Evolutionary conservation across 192 early-diverging fungal species (phyloP).

Genomic region (Gaertneriomyces sp.): DNA sequence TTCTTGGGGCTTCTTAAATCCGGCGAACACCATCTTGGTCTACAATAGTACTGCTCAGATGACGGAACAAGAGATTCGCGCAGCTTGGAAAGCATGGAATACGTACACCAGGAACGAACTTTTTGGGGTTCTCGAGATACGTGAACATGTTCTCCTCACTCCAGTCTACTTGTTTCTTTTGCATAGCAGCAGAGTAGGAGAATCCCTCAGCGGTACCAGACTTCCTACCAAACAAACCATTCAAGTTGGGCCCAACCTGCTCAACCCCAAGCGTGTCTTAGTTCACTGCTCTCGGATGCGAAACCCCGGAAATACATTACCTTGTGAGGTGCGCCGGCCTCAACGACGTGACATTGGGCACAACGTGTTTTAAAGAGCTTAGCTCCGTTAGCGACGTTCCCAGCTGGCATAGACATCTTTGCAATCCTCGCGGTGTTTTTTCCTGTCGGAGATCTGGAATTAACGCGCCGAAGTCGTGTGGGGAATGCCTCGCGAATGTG

Average conservation of each 20-base stretch:
- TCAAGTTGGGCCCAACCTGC: conserved; percentile 94
- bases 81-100: background rate
- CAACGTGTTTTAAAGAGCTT: conserved; percentile 97
- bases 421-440: too few relatives aligned
- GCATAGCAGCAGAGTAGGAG: conserved; percentile 92
- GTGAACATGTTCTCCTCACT: conserved; percentile 85
- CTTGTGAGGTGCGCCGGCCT: conserved; percentile 31
- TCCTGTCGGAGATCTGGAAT: too few relatives aligned
- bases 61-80: background rate
- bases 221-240: conserved; percentile 86
- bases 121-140: conserved; percentile 98
- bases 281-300: too few relatives aligned
- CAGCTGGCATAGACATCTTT: conserved; percentile 19
- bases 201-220: conserved; percentile 83
- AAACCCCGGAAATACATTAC: too few relatives aligned
- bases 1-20: conserved; percentile 73
- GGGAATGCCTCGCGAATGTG: too few relatives aligned
- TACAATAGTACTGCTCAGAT: conserved; percentile 46
- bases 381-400: conserved; percentile 55
- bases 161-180: conserved; percentile 82
- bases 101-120: conserved; percentile 57
- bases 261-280: too few relatives aligned
- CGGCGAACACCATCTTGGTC: conserved; percentile 98
- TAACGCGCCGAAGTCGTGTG: too few relatives aligned
- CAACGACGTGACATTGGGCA: conserved; percentile 96